These are phyloP conservation scores for Mycocentrospora acerina DNA, from an alignment of 2,329 filamentous ascomycete species.

Conservation along the genomic window DNA sequence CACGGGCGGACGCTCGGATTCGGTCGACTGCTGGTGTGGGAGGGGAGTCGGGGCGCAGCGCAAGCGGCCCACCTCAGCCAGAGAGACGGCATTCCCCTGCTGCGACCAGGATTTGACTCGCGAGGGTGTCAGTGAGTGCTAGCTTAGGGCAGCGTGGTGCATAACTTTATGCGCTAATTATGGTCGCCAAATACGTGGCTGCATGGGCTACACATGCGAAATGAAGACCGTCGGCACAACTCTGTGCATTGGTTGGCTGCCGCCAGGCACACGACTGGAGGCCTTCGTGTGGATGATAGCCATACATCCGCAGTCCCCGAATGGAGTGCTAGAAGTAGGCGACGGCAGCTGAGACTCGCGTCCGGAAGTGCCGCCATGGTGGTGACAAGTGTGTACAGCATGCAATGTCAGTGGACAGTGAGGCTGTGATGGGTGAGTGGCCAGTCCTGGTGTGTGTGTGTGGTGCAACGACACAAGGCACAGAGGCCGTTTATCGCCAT, in stretches of 20 bases:
- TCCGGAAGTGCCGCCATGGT: slow-evolving; percentile 2
- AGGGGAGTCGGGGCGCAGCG: slow-evolving; percentile 40
- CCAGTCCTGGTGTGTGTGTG: slow-evolving; percentile 29
- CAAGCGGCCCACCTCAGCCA: slow-evolving; percentile 40
- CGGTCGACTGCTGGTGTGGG: slow-evolving; percentile 34
- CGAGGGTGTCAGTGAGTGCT: slow-evolving; percentile 25
- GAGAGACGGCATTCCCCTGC: slow-evolving; percentile 31
- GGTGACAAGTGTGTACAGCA: neutral
- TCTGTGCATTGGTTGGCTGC: slow-evolving; percentile 22
- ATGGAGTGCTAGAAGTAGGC: neutral
- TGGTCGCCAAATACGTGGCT: slow-evolving; percentile 36
- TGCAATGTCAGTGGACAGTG: neutral
- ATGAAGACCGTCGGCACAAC: slow-evolving; percentile 37
- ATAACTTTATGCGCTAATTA: slow-evolving; percentile 40
- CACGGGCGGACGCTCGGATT: slow-evolving; percentile 41
- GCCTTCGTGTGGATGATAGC: too few species aligned
- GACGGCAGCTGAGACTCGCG: slow-evolving; percentile 5
- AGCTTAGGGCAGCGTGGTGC: slow-evolving; percentile 40
- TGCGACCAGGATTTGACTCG: slow-evolving; percentile 38
- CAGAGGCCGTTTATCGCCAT: slow-evolving; percentile 12
- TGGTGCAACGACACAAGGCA: slow-evolving; percentile 23
- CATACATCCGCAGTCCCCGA: too few species aligned
- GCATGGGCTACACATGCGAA: slow-evolving; percentile 34
- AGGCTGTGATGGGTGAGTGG: slow-evolving; percentile 1
- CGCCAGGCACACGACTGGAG: neutral